These are phyloP conservation scores for Cichorium intybus DNA, from an alignment of 140 eudicot species.

Conservation along the genomic window DNA sequence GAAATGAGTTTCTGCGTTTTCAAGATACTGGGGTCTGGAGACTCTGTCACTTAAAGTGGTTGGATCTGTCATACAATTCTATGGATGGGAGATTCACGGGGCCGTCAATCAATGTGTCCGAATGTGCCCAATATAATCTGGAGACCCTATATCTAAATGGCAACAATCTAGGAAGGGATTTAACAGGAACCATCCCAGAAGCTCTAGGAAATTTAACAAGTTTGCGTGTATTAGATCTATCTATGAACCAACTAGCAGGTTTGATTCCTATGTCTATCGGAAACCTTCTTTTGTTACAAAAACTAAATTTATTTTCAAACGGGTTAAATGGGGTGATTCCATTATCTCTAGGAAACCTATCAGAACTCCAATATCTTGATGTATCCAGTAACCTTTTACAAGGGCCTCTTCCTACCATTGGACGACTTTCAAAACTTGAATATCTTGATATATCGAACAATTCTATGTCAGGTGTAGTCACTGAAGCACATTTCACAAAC, in stretches of 20 bases:
- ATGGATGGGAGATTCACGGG: slow-evolving; percentile 25
- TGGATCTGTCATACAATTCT: slow-evolving; percentile 27
- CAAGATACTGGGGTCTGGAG: slow-evolving; percentile 30
- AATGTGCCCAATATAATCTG: slow-evolving; percentile 15
- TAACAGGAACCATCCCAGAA: slow-evolving; percentile 33
- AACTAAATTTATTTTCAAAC: slow-evolving; percentile 32
- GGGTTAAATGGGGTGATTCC: slow-evolving; percentile 33
- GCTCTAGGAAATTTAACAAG: slow-evolving; percentile 29
- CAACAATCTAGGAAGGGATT: slow-evolving; percentile 9
- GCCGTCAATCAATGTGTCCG: slow-evolving; percentile 12
- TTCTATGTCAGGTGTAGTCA: slow-evolving; percentile 28
- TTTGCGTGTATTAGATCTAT: slow-evolving; percentile 17
- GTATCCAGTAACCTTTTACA: slow-evolving; percentile 15
- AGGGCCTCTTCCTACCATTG: slow-evolving; percentile 34
- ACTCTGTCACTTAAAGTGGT: slow-evolving; percentile 14
- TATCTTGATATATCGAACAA: slow-evolving; percentile 25
- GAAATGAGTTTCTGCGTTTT: slow-evolving; percentile 7
- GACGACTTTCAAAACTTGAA: slow-evolving; percentile 30
- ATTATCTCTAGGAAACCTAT: slow-evolving; percentile 27
- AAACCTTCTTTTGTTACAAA: slow-evolving; percentile 23
- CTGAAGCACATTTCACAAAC: slow-evolving; percentile 35
- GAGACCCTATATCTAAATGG: slow-evolving; percentile 15
- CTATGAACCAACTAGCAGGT: slow-evolving; percentile 23
- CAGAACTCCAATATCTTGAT: slow-evolving; percentile 24
- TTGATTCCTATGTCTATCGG: slow-evolving; percentile 27